These are phyloP conservation scores for Eucalyptus marginata DNA, from an alignment of 345 rosid genomes.

Conservation along the genomic window DNA sequence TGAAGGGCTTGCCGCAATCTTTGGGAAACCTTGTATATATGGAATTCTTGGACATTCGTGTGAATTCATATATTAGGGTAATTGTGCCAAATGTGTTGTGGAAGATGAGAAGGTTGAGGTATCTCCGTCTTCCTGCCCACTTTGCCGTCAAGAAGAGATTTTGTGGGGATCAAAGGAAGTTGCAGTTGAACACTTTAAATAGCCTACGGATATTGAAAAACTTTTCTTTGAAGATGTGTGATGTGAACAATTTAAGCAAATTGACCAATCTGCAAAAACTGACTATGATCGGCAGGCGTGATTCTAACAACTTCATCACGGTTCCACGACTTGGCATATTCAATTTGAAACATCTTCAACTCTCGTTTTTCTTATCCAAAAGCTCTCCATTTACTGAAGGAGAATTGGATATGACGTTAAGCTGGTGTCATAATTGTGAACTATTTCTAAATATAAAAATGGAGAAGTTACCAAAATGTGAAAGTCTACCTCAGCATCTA, in stretches of 20 bases:
- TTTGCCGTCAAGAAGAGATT: no score
- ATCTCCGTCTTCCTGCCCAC: no score
- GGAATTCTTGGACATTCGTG: no score
- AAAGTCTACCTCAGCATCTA: no score
- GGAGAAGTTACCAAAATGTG: no score
- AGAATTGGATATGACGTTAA: background rate
- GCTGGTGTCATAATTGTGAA: background rate
- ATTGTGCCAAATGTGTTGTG: no score
- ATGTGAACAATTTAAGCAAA: background rate
- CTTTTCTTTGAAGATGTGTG: background rate
- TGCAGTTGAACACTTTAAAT: no score
- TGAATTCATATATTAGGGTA: rapidly evolving
- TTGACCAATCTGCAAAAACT: background rate
- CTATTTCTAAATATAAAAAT: background rate
- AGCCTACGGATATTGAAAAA: background rate
- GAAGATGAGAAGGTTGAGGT: no score
- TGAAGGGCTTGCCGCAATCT: no score
- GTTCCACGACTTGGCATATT: background rate
- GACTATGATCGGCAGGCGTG: no score
- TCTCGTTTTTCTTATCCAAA: rapidly evolving
- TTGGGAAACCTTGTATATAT: no score
- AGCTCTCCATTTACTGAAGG: background rate
- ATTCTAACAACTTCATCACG: background rate
- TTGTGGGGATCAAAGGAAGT: no score
- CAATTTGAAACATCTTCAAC: background rate